Base-by-base conservation (phyloP, 345 rosid species). In the Moricandia arvensis region DNA sequence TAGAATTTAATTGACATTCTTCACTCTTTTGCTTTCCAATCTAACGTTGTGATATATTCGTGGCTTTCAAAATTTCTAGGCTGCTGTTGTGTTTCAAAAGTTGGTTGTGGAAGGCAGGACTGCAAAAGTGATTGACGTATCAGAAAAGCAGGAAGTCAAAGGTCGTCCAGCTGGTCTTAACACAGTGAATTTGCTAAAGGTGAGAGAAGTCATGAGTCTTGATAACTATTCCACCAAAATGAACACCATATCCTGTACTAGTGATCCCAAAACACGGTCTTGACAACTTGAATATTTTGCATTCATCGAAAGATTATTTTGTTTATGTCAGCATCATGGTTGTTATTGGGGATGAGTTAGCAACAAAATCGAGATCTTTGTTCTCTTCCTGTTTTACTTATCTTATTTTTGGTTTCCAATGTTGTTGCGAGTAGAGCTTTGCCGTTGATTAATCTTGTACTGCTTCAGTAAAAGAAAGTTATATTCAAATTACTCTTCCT, bases 111-210 rank as follows among this genome's bases (percentile, higher is more conserved):
- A 87, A 68, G 96, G 91, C 77, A 88, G 93, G 73, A 81, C 84
- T 60, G 75, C 90, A 83, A 86, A 85, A 84, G 96, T 91, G 13
- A 80, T 83, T 73, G 88, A 84, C 26, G 82, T 87, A 74, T 85
- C 93, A 60, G 90, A 91, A 77, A 91, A 87, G 69, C 91, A 83
- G 83, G 98, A 91, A 82, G 87, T 61, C 57, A 90, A 89, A 87
- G 89, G 85, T 57, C 98, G 97, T 35, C 98, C 96, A 75, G 58
- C 81, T 67, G 97, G 98, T 76, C 91, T 91, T 58, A 94, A 94
- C 85, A 91, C 98, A 8, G 96, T 94, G 78, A 90, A 87, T 85
- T 90, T 94, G 71, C 83, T 94, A 64, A 91, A 91, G 98, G 98
- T 93, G 63, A 79, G 87, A 64, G 71, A 68, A 74, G 7, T 61